Evolutionary conservation across 306 rosid genomes (phyloP).

Genomic region (Castanea sativa): DNA sequence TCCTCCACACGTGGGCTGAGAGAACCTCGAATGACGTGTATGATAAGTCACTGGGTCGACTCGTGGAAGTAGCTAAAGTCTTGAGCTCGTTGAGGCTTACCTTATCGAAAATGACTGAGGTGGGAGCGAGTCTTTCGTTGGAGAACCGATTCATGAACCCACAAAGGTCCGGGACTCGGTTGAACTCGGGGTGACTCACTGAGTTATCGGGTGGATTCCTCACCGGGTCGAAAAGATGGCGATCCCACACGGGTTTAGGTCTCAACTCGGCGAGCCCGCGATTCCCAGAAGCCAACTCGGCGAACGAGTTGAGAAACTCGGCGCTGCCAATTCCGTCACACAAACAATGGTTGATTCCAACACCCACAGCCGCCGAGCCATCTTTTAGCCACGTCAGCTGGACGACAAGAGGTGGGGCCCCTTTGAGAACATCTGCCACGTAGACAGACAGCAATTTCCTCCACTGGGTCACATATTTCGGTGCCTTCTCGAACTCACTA

Average conservation of each 20-base stretch:
- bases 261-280: constrained; percentile 12
- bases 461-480: constrained; percentile 58
- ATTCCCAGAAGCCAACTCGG: constrained; percentile 45
- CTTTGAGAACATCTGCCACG: constrained; percentile 67
- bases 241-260: constrained; percentile 63
- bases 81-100: constrained; percentile 41
- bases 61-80: constrained; percentile 28
- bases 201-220: neutral
- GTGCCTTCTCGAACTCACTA: constrained; percentile 57
- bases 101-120: constrained; percentile 43
- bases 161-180: constrained; percentile 60
- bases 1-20: constrained; percentile 85
- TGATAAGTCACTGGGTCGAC: constrained; percentile 12
- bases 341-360: constrained; percentile 75
- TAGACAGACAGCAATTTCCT: constrained; percentile 55
- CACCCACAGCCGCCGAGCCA: constrained; percentile 65
- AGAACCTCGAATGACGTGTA: constrained; percentile 76
- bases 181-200: constrained; percentile 42
- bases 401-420: constrained; percentile 65
- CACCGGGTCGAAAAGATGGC: constrained; percentile 48
- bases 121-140: constrained; percentile 49
- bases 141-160: constrained; percentile 58
- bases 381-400: constrained; percentile 86
- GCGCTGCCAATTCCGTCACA: constrained; percentile 80
- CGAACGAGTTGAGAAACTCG: constrained; percentile 63